Percentiles rank a stretch among this genome's conserved stretches.
Evolutionary conservation across 352 stramenopile species (phyloP).

Genomic region (Aphanomyces stellatus): DNA sequence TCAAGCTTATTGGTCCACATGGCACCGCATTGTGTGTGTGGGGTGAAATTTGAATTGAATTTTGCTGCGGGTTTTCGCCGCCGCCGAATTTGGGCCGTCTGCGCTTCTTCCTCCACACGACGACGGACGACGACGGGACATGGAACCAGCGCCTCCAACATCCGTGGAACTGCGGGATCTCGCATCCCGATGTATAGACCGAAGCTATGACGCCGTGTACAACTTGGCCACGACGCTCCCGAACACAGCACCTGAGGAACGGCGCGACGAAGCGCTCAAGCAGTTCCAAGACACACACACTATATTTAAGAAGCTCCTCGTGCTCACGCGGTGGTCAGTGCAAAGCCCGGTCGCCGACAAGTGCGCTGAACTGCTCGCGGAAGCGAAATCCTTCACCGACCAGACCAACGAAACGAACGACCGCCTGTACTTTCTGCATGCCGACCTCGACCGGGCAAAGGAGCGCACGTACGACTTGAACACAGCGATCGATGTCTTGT

Average conservation of each 20-base stretch:
- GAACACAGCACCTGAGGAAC: constrained; percentile 34
- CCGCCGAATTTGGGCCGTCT: too few relatives aligned
- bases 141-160: background rate
- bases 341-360: constrained; percentile 69
- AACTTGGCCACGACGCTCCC: background rate
- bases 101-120: too few relatives aligned
- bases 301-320: constrained; percentile 67
- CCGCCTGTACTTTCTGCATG: constrained; percentile 78
- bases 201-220: constrained; percentile 72
- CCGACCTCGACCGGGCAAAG: constrained; percentile 69
- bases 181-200: constrained; percentile 66
- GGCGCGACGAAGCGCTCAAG: constrained; percentile 53
- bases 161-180: constrained; percentile 31
- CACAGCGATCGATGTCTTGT: constrained; percentile 74
- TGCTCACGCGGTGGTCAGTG: constrained; percentile 80
- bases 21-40: background rate
- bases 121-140: background rate
- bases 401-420: constrained; percentile 79
- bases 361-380: constrained; percentile 50
- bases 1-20: background rate
- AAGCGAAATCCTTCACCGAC: constrained; percentile 55
- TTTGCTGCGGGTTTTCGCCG: background rate
- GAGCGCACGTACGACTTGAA: constrained; percentile 74
- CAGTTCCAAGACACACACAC: constrained; percentile 52
- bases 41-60: background rate